These are phyloP conservation scores for Candida yuanshanica DNA, from an alignment of 805 yeast genomes.

Conservation along the genomic window DNA sequence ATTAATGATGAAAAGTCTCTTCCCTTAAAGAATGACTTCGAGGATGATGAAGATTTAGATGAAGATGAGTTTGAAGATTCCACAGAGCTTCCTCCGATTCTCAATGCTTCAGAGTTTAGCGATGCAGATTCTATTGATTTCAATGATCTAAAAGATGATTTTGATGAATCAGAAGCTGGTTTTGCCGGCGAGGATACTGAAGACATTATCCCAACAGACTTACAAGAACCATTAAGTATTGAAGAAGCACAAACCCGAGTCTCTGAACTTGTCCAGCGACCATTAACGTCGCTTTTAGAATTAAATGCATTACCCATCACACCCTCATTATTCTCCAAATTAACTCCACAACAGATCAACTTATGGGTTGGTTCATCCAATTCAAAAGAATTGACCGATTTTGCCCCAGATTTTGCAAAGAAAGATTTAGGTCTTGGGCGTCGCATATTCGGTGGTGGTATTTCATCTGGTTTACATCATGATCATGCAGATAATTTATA, in stretches of 20 bases:
- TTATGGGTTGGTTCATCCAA: constrained; percentile 58
- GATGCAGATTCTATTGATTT: constrained; percentile 39
- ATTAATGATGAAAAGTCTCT: constrained; percentile 4
- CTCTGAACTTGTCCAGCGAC: constrained; percentile 52
- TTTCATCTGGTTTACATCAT: constrained; percentile 73
- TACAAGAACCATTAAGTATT: constrained; percentile 23
- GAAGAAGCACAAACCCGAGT: constrained; percentile 38
- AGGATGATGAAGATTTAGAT: constrained; percentile 17
- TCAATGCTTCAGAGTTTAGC: constrained; percentile 21
- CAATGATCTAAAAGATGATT: constrained; percentile 43
- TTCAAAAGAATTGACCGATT: constrained; percentile 7
- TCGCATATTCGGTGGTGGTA: constrained; percentile 49
- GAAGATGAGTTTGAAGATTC: constrained; percentile 14
- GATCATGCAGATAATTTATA: constrained; percentile 78
- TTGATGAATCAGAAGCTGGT: constrained; percentile 29
- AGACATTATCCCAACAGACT: constrained; percentile 8
- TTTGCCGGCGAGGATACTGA: constrained; percentile 12
- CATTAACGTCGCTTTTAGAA: constrained; percentile 42
- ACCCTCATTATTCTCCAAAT: constrained; percentile 35
- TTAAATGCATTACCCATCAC: constrained; percentile 30
- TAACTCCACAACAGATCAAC: constrained; percentile 67
- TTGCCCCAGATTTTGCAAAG: constrained; percentile 15
- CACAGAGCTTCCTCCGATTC: constrained; percentile 4
- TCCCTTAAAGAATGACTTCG: constrained; percentile 6
- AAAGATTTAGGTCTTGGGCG: constrained; percentile 43